These are phyloP conservation scores for Coemansia sp. DNA, from an alignment of 192 early-diverging fungal genomes.

Conservation along the genomic window DNA sequence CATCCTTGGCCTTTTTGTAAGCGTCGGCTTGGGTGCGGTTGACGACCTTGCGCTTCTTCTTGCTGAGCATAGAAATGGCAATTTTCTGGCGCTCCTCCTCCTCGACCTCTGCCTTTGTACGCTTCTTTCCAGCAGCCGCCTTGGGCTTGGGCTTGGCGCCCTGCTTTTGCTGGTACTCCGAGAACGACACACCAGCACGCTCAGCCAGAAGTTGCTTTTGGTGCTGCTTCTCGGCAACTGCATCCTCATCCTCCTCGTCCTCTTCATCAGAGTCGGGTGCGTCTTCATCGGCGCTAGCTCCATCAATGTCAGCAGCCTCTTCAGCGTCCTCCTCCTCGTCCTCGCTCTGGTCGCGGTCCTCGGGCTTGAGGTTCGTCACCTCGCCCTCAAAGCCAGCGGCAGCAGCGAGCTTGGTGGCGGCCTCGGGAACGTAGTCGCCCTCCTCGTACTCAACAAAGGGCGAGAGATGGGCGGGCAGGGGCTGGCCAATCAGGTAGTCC, in stretches of 20 bases:
- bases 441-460: conserved; percentile 87
- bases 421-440: conserved; percentile 85
- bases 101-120: conserved; percentile 40
- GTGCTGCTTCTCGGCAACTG: conserved; percentile 44
- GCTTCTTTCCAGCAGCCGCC: conserved; percentile 19
- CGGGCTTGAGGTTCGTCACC: conserved; percentile 60
- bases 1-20: conserved; percentile 43
- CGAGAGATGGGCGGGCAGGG: conserved; percentile 87
- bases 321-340: conserved; percentile 53
- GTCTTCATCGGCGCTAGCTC: conserved; percentile 65
- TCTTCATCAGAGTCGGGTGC: conserved; percentile 58
- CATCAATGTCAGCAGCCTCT: conserved; percentile 42
- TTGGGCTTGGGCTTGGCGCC: not conserved
- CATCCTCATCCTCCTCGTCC: conserved; percentile 45
- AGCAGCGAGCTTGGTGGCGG: conserved; percentile 47
- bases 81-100: conserved; percentile 55
- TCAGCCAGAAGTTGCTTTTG: conserved; percentile 51
- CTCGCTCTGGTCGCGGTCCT: conserved; percentile 59
- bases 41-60: conserved; percentile 55
- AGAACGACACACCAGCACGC: conserved; percentile 41
- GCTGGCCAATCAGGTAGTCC: conserved; percentile 77
- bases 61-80: conserved; percentile 57
- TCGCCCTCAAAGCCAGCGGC: conserved; percentile 64
- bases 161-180: conserved; percentile 47
- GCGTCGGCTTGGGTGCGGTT: conserved; percentile 44